A percentile compares a stretch with the other conserved stretches of the same genome.
These are phyloP conservation scores for Ceratobasidium sp. DNA, from an alignment of 1,284 basidiomycete genomes.

Conservation along the genomic window DNA sequence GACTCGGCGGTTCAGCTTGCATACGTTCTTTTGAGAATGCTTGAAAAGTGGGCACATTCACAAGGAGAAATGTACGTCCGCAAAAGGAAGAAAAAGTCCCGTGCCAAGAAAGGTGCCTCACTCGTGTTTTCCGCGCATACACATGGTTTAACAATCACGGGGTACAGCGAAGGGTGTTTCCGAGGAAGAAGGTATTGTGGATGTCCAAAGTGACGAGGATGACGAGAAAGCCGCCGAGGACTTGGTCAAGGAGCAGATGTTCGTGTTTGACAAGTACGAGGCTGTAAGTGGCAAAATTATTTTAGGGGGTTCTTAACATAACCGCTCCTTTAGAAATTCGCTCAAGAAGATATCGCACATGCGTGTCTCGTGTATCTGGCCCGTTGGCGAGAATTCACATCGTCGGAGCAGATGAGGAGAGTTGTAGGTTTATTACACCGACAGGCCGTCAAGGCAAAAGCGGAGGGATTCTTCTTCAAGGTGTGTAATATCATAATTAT, in stretches of 20 bases:
- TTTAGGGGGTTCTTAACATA: conserved; percentile 4
- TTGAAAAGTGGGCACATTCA: conserved; percentile 82
- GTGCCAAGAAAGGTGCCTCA: conserved; percentile 53
- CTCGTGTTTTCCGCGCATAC: background rate
- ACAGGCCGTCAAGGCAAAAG: conserved; percentile 84
- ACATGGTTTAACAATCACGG: background rate
- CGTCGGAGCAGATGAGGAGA: conserved; percentile 81
- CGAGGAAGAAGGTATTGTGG: conserved; percentile 62
- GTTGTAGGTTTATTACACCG: conserved; percentile 85
- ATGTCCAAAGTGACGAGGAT: conserved; percentile 47
- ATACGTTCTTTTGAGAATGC: conserved; percentile 79
- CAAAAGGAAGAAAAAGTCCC: conserved; percentile 64
- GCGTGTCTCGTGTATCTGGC: conserved; percentile 81
- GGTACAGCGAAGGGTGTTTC: conserved; percentile 52
- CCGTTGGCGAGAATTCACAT: conserved; percentile 79
- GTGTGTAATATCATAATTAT: conserved; percentile 54
- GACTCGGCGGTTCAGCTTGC: conserved; percentile 82
- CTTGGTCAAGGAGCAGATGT: conserved; percentile 77
- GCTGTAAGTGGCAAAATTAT: conserved; percentile 60
- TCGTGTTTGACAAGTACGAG: conserved; percentile 88
- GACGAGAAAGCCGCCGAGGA: conserved; percentile 62
- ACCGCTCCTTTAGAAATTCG: conserved; percentile 68
- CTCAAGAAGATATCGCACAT: conserved; percentile 77
- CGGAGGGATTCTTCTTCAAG: conserved; percentile 91
- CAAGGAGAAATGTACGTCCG: conserved; percentile 77